These are phyloP conservation scores for Truncatella angustata DNA, from an alignment of 2,329 filamentous ascomycete genomes.

Conservation along the genomic window DNA sequence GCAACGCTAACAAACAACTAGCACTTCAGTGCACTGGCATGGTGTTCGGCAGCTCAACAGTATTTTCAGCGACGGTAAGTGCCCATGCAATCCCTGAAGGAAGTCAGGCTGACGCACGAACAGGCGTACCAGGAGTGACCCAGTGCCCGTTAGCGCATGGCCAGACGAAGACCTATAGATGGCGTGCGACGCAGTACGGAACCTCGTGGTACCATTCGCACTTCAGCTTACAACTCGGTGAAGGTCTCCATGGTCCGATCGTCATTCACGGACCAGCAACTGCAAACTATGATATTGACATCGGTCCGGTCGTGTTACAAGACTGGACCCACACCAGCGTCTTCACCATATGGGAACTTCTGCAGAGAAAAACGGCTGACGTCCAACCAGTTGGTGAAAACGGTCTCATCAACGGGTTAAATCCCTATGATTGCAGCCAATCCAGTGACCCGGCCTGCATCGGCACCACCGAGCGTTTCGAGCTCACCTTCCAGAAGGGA, in stretches of 20 bases:
- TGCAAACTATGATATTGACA: slow-evolving; percentile 60
- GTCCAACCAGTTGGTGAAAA: slow-evolving; percentile 31
- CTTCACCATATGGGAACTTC: slow-evolving; percentile 31
- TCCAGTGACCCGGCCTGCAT: slow-evolving; percentile 40
- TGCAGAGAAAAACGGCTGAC: slow-evolving; percentile 17
- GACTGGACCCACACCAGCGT: slow-evolving; percentile 37
- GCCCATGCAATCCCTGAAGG: neutral
- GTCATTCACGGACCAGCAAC: slow-evolving; percentile 61
- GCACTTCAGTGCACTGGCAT: slow-evolving; percentile 52
- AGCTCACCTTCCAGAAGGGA: slow-evolving; percentile 37
- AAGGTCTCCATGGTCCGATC: slow-evolving; percentile 60
- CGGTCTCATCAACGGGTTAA: slow-evolving; percentile 35
- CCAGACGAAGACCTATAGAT: slow-evolving; percentile 53
- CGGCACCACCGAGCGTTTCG: slow-evolving; percentile 40
- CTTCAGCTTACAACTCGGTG: slow-evolving; percentile 44
- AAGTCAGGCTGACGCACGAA: neutral
- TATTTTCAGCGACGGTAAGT: slow-evolving; percentile 48
- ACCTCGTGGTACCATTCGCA: slow-evolving; percentile 62
- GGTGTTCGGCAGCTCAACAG: slow-evolving; percentile 48
- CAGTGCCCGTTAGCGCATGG: slow-evolving; percentile 52
- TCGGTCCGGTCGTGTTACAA: slow-evolving; percentile 56
- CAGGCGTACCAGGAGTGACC: slow-evolving; percentile 48
- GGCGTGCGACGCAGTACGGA: slow-evolving; percentile 53
- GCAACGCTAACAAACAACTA: slow-evolving; percentile 16
- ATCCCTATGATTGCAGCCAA: slow-evolving; percentile 30